phyloP scores from a whole-genome alignment of 1,284 basidiomycete genomes.

The Irpex sp. region DNA sequence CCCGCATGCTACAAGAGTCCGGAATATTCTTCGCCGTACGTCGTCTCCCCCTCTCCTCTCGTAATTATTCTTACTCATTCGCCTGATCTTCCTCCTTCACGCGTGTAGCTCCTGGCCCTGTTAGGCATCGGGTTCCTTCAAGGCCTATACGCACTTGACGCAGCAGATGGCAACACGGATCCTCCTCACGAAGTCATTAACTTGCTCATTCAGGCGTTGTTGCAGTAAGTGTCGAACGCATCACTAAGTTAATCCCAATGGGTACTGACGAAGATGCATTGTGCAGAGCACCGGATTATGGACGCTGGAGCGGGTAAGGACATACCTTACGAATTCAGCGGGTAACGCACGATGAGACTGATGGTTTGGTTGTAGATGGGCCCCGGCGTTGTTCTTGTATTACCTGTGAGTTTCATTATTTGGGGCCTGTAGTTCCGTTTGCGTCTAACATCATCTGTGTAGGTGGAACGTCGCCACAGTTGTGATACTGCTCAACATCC shows the following conservation, averaged over 20 bases:
- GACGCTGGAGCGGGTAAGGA: slow-evolving; percentile 28
- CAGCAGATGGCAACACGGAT: slow-evolving; percentile 79
- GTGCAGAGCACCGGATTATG: slow-evolving; percentile 76
- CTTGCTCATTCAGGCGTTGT: slow-evolving; percentile 74
- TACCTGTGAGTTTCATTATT: slow-evolving; percentile 56
- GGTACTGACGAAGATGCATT: neutral
- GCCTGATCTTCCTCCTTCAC: slow-evolving; percentile 9
- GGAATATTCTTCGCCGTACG: slow-evolving; percentile 87
- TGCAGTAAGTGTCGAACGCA: slow-evolving; percentile 50
- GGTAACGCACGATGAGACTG: neutral
- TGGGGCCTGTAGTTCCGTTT: neutral
- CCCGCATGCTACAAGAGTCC: slow-evolving; percentile 89
- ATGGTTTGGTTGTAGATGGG: slow-evolving; percentile 33
- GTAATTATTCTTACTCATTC: slow-evolving; percentile 7
- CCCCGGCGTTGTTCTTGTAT: slow-evolving; percentile 71
- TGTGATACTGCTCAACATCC: slow-evolving; percentile 89
- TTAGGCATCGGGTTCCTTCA: slow-evolving; percentile 85
- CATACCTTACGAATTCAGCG: neutral
- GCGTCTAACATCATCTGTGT: neutral
- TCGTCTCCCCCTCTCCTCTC: neutral
- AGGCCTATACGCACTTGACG: slow-evolving; percentile 86
- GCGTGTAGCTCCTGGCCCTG: slow-evolving; percentile 65
- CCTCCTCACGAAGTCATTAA: slow-evolving; percentile 56
- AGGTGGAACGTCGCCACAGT: slow-evolving; percentile 86
- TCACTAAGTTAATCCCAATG: too few species aligned